These are phyloP conservation scores for Lathyrus aphaca DNA, from an alignment of 306 rosid genomes.

Conservation along the genomic window DNA sequence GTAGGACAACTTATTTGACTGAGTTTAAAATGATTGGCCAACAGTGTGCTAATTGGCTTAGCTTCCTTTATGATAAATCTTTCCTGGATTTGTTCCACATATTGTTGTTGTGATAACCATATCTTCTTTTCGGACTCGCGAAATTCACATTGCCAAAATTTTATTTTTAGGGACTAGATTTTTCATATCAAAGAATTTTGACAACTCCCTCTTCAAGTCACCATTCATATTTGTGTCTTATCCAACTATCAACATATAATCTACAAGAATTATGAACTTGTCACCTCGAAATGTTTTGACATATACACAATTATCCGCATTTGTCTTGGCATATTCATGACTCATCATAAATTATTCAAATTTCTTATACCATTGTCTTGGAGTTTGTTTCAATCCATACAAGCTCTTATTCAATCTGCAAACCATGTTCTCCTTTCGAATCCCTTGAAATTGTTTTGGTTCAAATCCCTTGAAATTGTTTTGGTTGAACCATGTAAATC, in stretches of 20 bases:
- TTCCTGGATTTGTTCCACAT: not conserved
- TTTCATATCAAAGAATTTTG: not conserved
- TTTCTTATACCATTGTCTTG: too few relatives aligned
- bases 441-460: too few relatives aligned
- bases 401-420: too few relatives aligned
- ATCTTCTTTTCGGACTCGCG: not conserved
- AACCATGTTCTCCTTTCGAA: too few relatives aligned
- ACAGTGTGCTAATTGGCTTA: not conserved
- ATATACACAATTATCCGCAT: not conserved
- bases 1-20: not conserved
- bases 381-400: too few relatives aligned
- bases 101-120: not conserved
- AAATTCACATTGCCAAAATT: not conserved
- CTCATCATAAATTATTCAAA: too few relatives aligned
- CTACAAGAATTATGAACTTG: not conserved
- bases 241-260: not conserved
- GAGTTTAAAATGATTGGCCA: slow-evolving; percentile 8
- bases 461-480: too few relatives aligned
- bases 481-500: too few relatives aligned
- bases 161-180: not conserved
- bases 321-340: too few relatives aligned
- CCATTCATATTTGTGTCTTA: not conserved
- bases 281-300: not conserved
- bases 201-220: not conserved
- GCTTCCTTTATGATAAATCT: not conserved